Percentiles rank a stretch among this genome's conserved stretches.
These are phyloP conservation scores for Trichophyton verrucosum DNA, from an alignment of 2,329 filamentous ascomycete species.

Conservation along the genomic window DNA sequence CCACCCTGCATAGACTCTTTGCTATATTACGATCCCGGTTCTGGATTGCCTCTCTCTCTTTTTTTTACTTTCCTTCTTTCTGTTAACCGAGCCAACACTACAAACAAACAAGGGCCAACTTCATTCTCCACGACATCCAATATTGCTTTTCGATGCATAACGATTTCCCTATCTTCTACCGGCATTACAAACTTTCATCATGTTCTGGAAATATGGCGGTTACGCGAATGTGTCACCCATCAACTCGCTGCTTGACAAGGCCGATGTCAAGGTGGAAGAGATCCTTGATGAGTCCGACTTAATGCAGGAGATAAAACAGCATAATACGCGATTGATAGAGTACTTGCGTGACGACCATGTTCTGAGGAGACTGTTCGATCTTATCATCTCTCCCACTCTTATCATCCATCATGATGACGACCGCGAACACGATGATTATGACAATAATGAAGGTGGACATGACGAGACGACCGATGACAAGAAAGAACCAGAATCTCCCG, in stretches of 20 bases:
- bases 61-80: not conserved
- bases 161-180: slow-evolving; percentile 1
- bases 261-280: slow-evolving; percentile 87
- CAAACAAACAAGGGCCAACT: not conserved
- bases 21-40: not conserved
- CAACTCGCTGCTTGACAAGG: slow-evolving; percentile 91
- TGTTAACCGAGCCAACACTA: too few species aligned
- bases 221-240: slow-evolving; percentile 96
- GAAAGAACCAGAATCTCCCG: slow-evolving; percentile 22
- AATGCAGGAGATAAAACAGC: slow-evolving; percentile 94
- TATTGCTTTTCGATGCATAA: slow-evolving; percentile 2
- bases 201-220: slow-evolving; percentile 99
- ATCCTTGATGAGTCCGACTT: slow-evolving; percentile 90
- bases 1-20: not conserved
- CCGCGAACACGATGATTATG: slow-evolving; percentile 33
- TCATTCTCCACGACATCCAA: not conserved
- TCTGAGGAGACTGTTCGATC: slow-evolving; percentile 73
- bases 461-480: slow-evolving; percentile 18
- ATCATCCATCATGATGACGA: slow-evolving; percentile 34
- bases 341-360: slow-evolving; percentile 81
- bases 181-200: slow-evolving; percentile 41
- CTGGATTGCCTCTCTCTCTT: not conserved
- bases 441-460: slow-evolving; percentile 20
- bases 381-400: slow-evolving; percentile 66
- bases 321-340: slow-evolving; percentile 95